Evolutionary conservation across 2,329 filamentous ascomycete species (phyloP), one percentile per base, ranked within the genome.

Genomic region (Calonectria pseudoreteaudii): DNA sequence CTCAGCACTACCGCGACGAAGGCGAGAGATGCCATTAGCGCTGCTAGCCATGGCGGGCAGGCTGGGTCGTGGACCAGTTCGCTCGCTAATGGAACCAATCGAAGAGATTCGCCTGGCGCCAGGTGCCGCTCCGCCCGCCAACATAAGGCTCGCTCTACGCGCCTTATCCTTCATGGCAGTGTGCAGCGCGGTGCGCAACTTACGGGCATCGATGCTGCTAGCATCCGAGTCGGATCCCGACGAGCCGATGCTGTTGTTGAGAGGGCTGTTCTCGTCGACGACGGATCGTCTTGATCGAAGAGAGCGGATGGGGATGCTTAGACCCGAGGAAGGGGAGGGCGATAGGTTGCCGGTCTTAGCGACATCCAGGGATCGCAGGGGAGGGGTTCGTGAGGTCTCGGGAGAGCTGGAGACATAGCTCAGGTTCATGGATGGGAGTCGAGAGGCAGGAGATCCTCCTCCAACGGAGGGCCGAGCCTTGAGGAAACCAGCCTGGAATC

Each of bases 401-500:
- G 83, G 82, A 4, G 84, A 82, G 62, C 76, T 76, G 4, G 91
- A 91, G 28, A 90, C 88, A 49, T 92, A 84, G 66, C 89, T 88
- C 31, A 91, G 86, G n/a, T 89, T 89, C 72, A 93, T 84, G 10
- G 88, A 88, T 18, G 91, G 90, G 2, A 89, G 86, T 18, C 86
- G 85, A 18, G 90, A 88, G 6, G 90, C 84, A 5, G 94, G 93
- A 4, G 94, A 95, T 66, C 90, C 92, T 58, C 90, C 87, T 2
- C 84, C 85, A 47, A 85, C 80, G 2, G 87, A 86, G 3, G 83
- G 80, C 53, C 86, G 84, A 50, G 84, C 80, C 81, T 90, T 90
- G 86, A 98, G 86, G 83, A 98, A 98, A 7, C 96, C 96, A 2
- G 95, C 90, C 80, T 98, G 94, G 86, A 98, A 98, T 53, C 96